Evolutionary conservation across 108 stramenopile species (phyloP), one percentile per base, ranked within the genome.

Genomic region (Fragilariopsis cylindrus): DNA sequence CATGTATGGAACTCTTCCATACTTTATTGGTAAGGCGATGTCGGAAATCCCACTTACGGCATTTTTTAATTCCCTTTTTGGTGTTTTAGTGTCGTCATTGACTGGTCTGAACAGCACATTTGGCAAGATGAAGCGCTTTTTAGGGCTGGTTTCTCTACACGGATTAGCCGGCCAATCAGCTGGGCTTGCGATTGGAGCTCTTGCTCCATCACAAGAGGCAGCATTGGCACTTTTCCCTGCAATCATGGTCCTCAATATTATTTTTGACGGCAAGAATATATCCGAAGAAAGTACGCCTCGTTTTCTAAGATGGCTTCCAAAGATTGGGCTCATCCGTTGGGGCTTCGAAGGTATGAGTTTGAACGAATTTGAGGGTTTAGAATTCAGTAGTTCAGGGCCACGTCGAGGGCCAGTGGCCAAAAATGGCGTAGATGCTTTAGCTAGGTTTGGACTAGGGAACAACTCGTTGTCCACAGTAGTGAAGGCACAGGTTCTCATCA

Each of bases 11-110:
- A 90, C 93, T 4, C 71, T 90, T 44, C 96, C 97, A 2, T 98
- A 98, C 73, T 96, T 98, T 71, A 73, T 97, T 48, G 85, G 93
- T 55, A 98, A 98, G 81, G 96, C 96, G 6, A 50, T 96, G n/a
- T 93, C 96, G 4, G 96, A 96, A 74, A 83, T 98, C 13, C 97
- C 97, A 4, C 71, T 96, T 40, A 88, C 90, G 40, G 85, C 81
- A n/a, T 70, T 92, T 11, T 87, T 92, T 55, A 88, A 92, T 71
- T 88, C 75, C 47, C 80, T 98, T 62, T 97, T 97, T 52, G 88
- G 93, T 12, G 54, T 75, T 7, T 76, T 98, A 16, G 81, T 97
- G 30, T 98, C 97, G 72, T 79, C 82, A 0, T 76, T 98, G 76
- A 84, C 87, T 7, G 89, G 92, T 45, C 78, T 98, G 41, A 88